These are phyloP conservation scores for Obelidium mucronatum DNA, from an alignment of 192 early-diverging fungal species.

Conservation along the genomic window DNA sequence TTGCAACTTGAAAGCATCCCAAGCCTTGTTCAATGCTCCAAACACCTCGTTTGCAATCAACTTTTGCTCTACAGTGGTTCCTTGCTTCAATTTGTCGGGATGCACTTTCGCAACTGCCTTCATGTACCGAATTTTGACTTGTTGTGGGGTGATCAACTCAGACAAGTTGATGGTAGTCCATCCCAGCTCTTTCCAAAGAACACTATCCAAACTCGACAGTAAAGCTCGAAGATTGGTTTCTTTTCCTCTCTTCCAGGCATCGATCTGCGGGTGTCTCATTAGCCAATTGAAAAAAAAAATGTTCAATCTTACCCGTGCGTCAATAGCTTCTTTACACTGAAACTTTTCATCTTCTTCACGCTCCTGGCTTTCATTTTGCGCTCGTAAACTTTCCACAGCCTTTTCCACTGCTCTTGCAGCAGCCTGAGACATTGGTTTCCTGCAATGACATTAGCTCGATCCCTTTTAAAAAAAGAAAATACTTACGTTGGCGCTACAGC, in stretches of 20 bases:
- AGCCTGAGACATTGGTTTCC: conserved; percentile 29
- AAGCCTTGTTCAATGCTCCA: conserved; percentile 88
- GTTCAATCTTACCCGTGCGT: conserved; percentile 62
- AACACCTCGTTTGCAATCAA: conserved; percentile 92
- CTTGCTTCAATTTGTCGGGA: conserved; percentile 81
- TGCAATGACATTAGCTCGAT: not conserved
- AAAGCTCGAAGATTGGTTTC: conserved; percentile 91
- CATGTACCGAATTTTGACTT: conserved; percentile 94
- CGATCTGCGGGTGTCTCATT: conserved; percentile 43
- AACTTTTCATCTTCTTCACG: conserved; percentile 80
- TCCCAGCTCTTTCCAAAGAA: conserved; percentile 78
- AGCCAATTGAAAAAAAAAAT: conserved; percentile 17
- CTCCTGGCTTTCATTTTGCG: conserved; percentile 71
- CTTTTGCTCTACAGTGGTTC: conserved; percentile 78
- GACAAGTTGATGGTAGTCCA: conserved; percentile 82
- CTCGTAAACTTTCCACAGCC: conserved; percentile 78
- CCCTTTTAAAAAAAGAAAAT: not conserved
- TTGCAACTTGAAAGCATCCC: conserved; percentile 86
- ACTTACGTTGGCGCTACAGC: not conserved
- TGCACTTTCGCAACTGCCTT: conserved; percentile 90
- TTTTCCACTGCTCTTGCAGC: conserved; percentile 50
- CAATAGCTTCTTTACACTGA: conserved; percentile 79
- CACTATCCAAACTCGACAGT: conserved; percentile 76
- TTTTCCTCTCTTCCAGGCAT: conserved; percentile 84
- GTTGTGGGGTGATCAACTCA: conserved; percentile 82